These are phyloP conservation scores for Penicillium fuscoglaucum DNA, from an alignment of 2,329 filamentous ascomycete species.

Conservation along the genomic window DNA sequence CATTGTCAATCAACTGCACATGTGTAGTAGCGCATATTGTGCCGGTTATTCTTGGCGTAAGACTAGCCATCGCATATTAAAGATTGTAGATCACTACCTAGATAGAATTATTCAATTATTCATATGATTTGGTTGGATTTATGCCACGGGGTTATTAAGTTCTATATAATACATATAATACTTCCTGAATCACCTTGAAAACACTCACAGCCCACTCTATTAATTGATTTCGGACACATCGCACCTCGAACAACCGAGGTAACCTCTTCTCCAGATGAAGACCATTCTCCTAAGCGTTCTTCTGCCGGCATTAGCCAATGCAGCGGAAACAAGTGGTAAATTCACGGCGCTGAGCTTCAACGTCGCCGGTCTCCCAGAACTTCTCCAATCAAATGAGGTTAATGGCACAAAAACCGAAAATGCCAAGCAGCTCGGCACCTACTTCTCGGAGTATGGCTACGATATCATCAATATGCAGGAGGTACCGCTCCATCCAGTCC, in stretches of 20 bases:
- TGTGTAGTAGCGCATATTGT: not conserved
- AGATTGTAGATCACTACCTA: not conserved
- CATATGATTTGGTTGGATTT: not conserved
- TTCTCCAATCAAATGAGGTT: slow-evolving; percentile 60
- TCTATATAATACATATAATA: not conserved
- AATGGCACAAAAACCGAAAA: slow-evolving; percentile 63
- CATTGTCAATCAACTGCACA: not conserved
- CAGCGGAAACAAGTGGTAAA: slow-evolving; percentile 37
- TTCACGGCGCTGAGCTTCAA: slow-evolving; percentile 60
- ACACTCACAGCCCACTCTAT: not conserved
- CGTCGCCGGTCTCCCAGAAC: slow-evolving; percentile 58
- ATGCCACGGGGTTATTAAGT: too few species aligned
- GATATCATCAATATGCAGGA: slow-evolving; percentile 67
- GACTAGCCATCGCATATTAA: not conserved
- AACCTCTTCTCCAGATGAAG: slow-evolving; percentile 8
- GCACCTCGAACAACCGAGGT: not conserved
- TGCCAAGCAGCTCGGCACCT: slow-evolving; percentile 56
- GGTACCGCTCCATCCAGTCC: slow-evolving; percentile 30
- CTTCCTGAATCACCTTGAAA: not conserved
- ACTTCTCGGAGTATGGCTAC: slow-evolving; percentile 58
- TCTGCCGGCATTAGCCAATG: slow-evolving; percentile 9
- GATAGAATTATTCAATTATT: not conserved
- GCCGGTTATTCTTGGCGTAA: not conserved
- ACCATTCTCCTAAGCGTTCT: not conserved
- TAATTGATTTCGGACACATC: not conserved